These are phyloP conservation scores for Cubamyces lactineus DNA, from an alignment of 768 basidiomycete species.

Conservation along the genomic window DNA sequence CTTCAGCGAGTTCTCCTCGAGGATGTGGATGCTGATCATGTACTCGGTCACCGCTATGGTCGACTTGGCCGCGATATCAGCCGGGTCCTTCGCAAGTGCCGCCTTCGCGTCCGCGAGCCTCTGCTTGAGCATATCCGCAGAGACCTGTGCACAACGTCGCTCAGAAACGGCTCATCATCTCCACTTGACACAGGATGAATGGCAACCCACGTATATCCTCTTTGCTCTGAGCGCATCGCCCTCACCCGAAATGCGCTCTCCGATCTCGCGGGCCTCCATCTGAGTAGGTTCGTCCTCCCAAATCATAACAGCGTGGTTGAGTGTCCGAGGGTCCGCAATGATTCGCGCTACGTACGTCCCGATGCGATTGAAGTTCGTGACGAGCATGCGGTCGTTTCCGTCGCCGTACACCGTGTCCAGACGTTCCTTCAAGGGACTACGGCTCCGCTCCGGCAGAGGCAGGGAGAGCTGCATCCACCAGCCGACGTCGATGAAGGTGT, in stretches of 20 bases:
- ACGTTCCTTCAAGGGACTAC: neutral
- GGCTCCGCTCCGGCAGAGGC: neutral
- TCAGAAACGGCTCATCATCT: neutral
- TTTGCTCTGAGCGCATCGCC: conserved; percentile 18
- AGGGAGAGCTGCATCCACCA: conserved; percentile 35
- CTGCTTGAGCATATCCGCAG: neutral
- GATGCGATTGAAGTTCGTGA: conserved; percentile 33
- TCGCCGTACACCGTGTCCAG: conserved; percentile 21
- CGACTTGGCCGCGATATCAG: neutral
- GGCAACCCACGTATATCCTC: conserved; percentile 16
- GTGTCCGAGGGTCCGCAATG: conserved; percentile 37
- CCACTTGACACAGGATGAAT: neutral
- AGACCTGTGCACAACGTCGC: conserved; percentile 10
- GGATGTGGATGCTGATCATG: conserved; percentile 28
- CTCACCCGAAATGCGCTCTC: conserved; percentile 31
- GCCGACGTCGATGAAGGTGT: conserved; percentile 40
- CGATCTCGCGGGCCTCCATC: conserved; percentile 29
- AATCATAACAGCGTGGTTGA: conserved; percentile 35
- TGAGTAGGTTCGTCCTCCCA: conserved; percentile 34
- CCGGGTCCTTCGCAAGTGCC: neutral
- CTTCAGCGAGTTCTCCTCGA: conserved; percentile 36
- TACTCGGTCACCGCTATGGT: neutral
- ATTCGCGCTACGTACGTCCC: conserved; percentile 36
- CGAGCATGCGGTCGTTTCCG: conserved; percentile 26
- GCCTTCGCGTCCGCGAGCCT: neutral